phyloP scores from a whole-genome alignment of 2,329 filamentous ascomycete species.

The Dactylellina drechsleri region DNA sequence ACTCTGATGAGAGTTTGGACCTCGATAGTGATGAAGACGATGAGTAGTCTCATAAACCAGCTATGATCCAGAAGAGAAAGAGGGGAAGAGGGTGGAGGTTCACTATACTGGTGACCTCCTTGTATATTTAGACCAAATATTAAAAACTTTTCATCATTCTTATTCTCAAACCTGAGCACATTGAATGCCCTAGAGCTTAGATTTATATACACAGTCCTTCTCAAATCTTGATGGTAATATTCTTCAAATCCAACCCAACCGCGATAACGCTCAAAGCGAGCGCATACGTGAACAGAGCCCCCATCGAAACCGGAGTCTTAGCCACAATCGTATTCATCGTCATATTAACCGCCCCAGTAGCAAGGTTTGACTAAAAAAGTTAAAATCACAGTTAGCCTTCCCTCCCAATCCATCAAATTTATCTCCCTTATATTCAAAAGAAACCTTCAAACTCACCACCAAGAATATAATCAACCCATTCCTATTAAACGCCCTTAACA shows the following conservation, averaged over 20 bases:
- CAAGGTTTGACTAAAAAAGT: slow-evolving; percentile 73
- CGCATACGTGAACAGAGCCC: slow-evolving; percentile 78
- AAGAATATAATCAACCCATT: slow-evolving; percentile 89
- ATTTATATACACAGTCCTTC: not conserved
- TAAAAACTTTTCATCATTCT: not conserved
- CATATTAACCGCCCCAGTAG: slow-evolving; percentile 91
- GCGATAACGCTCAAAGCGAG: slow-evolving; percentile 74
- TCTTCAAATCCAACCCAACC: slow-evolving; percentile 63
- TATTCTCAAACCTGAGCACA: not conserved
- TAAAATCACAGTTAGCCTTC: not conserved
- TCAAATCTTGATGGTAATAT: slow-evolving; percentile 77
- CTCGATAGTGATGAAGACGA: slow-evolving; percentile 39
- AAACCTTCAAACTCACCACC: slow-evolving; percentile 61
- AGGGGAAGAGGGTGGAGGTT: no score
- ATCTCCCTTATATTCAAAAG: not conserved
- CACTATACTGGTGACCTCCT: no score
- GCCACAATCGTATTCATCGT: slow-evolving; percentile 82
- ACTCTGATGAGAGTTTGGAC: slow-evolving; percentile 11
- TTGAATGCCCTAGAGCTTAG: no score
- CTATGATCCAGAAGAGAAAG: no score
- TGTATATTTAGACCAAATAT: no score
- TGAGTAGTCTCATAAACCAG: not conserved
- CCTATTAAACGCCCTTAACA: slow-evolving; percentile 86
- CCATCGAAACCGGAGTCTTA: slow-evolving; percentile 73
- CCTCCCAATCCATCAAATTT: no score